Percentiles rank a stretch among this genome's conserved stretches.
phyloP scores from a whole-genome alignment of 2,329 filamentous ascomycete species.

The Penicillium oxalicum region DNA sequence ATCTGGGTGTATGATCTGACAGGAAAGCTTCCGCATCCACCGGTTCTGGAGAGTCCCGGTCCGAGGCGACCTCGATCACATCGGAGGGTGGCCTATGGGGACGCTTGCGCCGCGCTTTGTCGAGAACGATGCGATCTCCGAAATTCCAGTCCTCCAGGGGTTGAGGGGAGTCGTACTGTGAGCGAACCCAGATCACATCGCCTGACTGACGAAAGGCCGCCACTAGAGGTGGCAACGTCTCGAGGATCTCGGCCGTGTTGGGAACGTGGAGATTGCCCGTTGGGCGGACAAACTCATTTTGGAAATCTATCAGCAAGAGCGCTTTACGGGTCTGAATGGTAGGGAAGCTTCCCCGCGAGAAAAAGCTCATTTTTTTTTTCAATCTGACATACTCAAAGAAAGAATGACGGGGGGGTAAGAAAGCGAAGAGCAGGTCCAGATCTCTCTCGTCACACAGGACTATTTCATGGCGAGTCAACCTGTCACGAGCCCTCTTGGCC shows the following conservation, averaged over 20 bases:
- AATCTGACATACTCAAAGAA: constrained; percentile 16
- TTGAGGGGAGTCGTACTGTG: constrained; percentile 61
- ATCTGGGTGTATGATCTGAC: constrained; percentile 28
- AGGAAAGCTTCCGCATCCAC: constrained; percentile 42
- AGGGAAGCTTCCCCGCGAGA: constrained; percentile 34
- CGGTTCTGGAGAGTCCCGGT: constrained; percentile 17
- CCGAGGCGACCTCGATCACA: constrained; percentile 18
- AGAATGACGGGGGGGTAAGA: not conserved
- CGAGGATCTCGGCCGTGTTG: constrained; percentile 59
- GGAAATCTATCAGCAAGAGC: constrained; percentile 76
- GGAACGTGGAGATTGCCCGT: constrained; percentile 62
- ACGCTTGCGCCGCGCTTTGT: constrained; percentile 11
- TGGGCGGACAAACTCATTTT: constrained; percentile 76
- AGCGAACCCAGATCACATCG: constrained; percentile 78
- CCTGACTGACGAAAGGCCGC: constrained; percentile 66
- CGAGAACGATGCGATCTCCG: constrained; percentile 43
- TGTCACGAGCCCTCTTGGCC: too few relatives aligned
- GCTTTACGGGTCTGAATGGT: constrained; percentile 59
- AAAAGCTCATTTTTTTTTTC: constrained; percentile 28
- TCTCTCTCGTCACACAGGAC: too few relatives aligned
- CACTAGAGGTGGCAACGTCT: constrained; percentile 60
- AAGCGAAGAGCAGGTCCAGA: not conserved
- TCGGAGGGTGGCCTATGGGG: constrained; percentile 9
- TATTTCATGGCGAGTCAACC: too few relatives aligned
- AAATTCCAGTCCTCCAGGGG: constrained; percentile 48